Conservation (phyloP, 306 rosid species). For the Fragaria iinumae region DNA sequence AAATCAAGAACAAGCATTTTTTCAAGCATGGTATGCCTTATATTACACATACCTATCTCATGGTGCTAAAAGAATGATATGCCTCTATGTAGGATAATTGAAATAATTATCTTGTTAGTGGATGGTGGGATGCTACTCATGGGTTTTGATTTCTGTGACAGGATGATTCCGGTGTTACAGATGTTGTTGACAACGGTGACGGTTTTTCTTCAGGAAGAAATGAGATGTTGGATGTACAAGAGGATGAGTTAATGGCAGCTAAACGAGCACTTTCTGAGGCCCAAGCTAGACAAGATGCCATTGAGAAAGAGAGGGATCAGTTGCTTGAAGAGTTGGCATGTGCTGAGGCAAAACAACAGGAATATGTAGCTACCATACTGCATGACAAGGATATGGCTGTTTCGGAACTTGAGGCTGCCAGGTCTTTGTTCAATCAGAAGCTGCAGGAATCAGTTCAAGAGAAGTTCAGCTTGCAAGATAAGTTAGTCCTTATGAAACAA, state of each 20-base stretch:
- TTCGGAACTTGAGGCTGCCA: slow-evolving; percentile 63
- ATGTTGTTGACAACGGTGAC: slow-evolving; percentile 37
- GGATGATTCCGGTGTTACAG: slow-evolving; percentile 52
- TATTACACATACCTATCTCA: slow-evolving; percentile 6
- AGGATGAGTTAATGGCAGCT: slow-evolving; percentile 40
- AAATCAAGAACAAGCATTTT: slow-evolving; percentile 40
- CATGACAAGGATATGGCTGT: slow-evolving; percentile 66
- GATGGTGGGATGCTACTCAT: slow-evolving; percentile 18
- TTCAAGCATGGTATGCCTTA: slow-evolving; percentile 44
- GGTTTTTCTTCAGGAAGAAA: slow-evolving; percentile 37
- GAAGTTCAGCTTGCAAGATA: slow-evolving; percentile 57
- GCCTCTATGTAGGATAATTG: background rate
- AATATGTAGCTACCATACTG: slow-evolving; percentile 49
- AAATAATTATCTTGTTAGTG: background rate
- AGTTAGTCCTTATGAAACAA: slow-evolving; percentile 66
- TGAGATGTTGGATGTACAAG: slow-evolving; percentile 34
- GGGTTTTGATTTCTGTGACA: slow-evolving; percentile 43
- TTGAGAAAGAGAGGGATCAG: slow-evolving; percentile 62
- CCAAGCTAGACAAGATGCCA: slow-evolving; percentile 42
- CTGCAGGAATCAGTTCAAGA: slow-evolving; percentile 61
- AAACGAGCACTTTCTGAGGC: slow-evolving; percentile 54
- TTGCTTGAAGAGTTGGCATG: slow-evolving; percentile 58
- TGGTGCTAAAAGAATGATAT: background rate
- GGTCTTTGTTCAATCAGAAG: slow-evolving; percentile 50
- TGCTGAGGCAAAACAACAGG: slow-evolving; percentile 54